Conservation (phyloP, 306 rosid species). For the Medicago arabica region DNA sequence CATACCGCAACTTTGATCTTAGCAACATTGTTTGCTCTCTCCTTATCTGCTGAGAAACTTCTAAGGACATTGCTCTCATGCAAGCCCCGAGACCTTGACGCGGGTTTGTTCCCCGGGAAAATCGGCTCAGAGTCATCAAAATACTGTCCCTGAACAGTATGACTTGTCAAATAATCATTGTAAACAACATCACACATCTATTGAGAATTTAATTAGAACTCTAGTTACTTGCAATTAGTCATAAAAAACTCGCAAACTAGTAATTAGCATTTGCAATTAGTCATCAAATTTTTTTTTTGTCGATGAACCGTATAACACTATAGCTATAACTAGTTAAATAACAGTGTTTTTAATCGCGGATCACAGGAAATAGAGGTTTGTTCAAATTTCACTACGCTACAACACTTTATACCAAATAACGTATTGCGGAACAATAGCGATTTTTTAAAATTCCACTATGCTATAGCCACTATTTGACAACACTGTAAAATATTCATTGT, state of each 20-base stretch:
- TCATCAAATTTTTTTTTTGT: neutral
- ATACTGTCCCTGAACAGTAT: slow-evolving; percentile 49
- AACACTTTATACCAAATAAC: neutral
- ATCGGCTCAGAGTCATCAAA: slow-evolving; percentile 60
- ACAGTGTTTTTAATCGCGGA: neutral
- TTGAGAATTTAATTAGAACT: slow-evolving; percentile 1
- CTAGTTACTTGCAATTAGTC: slow-evolving; percentile 1
- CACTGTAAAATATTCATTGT: neutral
- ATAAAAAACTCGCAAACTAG: neutral
- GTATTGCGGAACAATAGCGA: neutral
- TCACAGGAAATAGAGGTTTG: neutral
- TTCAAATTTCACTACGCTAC: neutral
- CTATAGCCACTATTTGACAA: neutral
- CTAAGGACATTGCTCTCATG: slow-evolving; percentile 60
- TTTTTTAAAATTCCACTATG: neutral
- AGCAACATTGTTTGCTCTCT: slow-evolving; percentile 76
- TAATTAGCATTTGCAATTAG: neutral
- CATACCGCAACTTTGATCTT: slow-evolving; percentile 92
- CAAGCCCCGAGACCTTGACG: slow-evolving; percentile 57
- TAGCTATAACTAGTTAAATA: neutral
- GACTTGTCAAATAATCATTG: slow-evolving; percentile 38
- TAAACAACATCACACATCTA: slow-evolving; percentile 48
- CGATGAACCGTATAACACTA: neutral
- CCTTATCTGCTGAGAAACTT: slow-evolving; percentile 71
- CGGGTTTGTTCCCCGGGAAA: slow-evolving; percentile 47